Conservation (phyloP, 805 yeast species). For the Komagataella mondaviorum region DNA sequence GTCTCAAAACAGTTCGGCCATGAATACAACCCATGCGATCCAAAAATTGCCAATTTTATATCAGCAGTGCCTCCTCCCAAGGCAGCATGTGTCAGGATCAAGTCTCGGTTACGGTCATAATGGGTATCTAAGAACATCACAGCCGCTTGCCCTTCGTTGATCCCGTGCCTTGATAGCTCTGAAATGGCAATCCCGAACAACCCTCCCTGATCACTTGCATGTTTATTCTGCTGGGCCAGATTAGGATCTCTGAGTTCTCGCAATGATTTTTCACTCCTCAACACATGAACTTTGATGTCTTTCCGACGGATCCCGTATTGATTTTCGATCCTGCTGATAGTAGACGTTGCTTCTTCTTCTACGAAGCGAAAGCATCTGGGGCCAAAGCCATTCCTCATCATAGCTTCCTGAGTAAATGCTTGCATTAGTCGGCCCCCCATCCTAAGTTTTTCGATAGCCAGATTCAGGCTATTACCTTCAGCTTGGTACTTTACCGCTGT, state of each 20-base stretch:
- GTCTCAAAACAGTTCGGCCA: slow-evolving; percentile 85
- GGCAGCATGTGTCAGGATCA: slow-evolving; percentile 84
- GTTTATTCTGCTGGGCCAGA: slow-evolving; percentile 73
- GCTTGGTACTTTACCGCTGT: slow-evolving; percentile 32
- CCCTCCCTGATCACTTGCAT: slow-evolving; percentile 64
- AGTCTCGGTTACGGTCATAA: slow-evolving; percentile 48
- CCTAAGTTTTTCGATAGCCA: slow-evolving; percentile 62
- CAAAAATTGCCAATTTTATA: slow-evolving; percentile 77
- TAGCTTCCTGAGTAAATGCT: slow-evolving; percentile 83
- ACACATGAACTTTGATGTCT: slow-evolving; percentile 66
- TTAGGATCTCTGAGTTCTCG: slow-evolving; percentile 66
- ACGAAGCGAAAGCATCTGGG: slow-evolving; percentile 63
- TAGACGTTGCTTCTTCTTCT: slow-evolving; percentile 37
- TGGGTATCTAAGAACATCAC: slow-evolving; percentile 75
- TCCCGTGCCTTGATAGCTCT: slow-evolving; percentile 42
- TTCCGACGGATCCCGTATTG: slow-evolving; percentile 23
- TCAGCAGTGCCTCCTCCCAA: slow-evolving; percentile 75
- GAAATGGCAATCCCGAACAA: slow-evolving; percentile 70
- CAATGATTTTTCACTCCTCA: slow-evolving; percentile 52
- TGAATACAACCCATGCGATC: slow-evolving; percentile 81
- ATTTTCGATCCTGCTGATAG: slow-evolving; percentile 35
- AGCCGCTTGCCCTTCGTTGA: slow-evolving; percentile 50
- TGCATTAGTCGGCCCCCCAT: slow-evolving; percentile 83
- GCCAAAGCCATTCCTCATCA: slow-evolving; percentile 69
- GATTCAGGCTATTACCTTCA: slow-evolving; percentile 55